Evolutionary conservation across 140 eudicot species (phyloP).

Genomic region (Cichorium intybus): DNA sequence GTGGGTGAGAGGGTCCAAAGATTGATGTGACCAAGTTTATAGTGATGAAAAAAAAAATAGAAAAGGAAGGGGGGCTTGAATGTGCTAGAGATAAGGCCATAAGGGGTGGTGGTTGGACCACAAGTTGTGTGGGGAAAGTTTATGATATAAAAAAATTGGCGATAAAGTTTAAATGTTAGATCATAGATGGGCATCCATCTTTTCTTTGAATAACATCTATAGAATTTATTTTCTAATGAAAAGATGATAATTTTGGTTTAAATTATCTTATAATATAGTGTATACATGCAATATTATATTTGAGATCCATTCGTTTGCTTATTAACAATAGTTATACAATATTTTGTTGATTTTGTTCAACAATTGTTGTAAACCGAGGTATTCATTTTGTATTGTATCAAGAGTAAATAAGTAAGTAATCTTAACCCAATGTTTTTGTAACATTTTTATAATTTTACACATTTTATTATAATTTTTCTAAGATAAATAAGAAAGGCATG

Average conservation of each 20-base stretch:
- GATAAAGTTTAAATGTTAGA: conserved; percentile 14
- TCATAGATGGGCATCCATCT: conserved; percentile 7
- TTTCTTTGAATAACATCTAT: not conserved
- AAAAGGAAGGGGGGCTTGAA: not conserved
- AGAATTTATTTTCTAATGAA: not conserved
- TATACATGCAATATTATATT: not conserved
- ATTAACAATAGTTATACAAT: not conserved
- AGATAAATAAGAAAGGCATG: conserved; percentile 10
- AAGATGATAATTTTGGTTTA: not conserved
- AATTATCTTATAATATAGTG: not conserved
- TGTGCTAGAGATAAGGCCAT: conserved; percentile 24
- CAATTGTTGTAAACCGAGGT: not conserved
- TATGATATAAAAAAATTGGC: not conserved
- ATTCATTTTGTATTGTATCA: not conserved
- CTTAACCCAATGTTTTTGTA: too few species aligned
- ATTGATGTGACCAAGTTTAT: conserved; percentile 29
- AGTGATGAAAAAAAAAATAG: conserved; percentile 13
- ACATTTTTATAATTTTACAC: not conserved
- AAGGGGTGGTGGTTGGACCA: conserved; percentile 31
- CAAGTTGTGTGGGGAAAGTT: conserved; percentile 21
- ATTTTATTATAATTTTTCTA: not conserved
- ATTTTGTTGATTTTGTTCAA: not conserved
- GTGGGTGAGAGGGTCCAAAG: conserved; percentile 35
- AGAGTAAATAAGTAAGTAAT: not conserved
- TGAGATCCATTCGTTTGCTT: not conserved